Evolutionary conservation across 371 early-diverging fungal genomes (phyloP).

Genomic region (Syncephalastrum monosporum): DNA sequence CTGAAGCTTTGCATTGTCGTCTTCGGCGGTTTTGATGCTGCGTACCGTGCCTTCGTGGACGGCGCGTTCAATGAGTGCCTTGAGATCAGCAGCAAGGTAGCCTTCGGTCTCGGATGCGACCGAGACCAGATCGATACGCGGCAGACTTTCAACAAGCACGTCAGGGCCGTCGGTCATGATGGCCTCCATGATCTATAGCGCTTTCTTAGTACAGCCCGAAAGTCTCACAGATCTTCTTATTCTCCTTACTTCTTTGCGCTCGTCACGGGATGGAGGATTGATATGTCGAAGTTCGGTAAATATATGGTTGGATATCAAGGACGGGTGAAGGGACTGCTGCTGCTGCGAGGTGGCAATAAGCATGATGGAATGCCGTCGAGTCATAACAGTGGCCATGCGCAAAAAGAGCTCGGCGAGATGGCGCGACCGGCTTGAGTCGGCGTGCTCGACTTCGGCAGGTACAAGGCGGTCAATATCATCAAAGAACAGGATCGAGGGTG

Average conservation of each 20-base stretch:
- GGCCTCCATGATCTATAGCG: slow-evolving; percentile 53
- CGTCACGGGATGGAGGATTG: slow-evolving; percentile 66
- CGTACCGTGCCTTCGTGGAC: slow-evolving; percentile 82
- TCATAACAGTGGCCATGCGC: slow-evolving; percentile 41
- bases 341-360: slow-evolving; percentile 73
- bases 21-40: slow-evolving; percentile 29
- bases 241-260: slow-evolving; percentile 58
- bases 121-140: slow-evolving; percentile 63
- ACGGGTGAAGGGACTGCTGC: slow-evolving; percentile 65
- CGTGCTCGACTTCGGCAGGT: slow-evolving; percentile 83
- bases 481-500: slow-evolving; percentile 88
- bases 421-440: slow-evolving; percentile 66
- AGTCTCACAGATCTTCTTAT: slow-evolving; percentile 17
- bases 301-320: slow-evolving; percentile 61
- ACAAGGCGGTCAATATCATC: slow-evolving; percentile 96
- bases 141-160: slow-evolving; percentile 34
- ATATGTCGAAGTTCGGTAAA: slow-evolving; percentile 69
- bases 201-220: slow-evolving; percentile 4
- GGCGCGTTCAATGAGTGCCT: slow-evolving; percentile 77
- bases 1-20: slow-evolving; percentile 9
- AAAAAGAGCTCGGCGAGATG: slow-evolving; percentile 73
- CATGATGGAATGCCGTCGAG: slow-evolving; percentile 52
- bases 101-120: slow-evolving; percentile 88
- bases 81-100: slow-evolving; percentile 82
- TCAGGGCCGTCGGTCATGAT: slow-evolving; percentile 49